These are phyloP conservation scores for Apophysomyces elegans DNA, from an alignment of 371 early-diverging fungal species.

Conservation along the genomic window DNA sequence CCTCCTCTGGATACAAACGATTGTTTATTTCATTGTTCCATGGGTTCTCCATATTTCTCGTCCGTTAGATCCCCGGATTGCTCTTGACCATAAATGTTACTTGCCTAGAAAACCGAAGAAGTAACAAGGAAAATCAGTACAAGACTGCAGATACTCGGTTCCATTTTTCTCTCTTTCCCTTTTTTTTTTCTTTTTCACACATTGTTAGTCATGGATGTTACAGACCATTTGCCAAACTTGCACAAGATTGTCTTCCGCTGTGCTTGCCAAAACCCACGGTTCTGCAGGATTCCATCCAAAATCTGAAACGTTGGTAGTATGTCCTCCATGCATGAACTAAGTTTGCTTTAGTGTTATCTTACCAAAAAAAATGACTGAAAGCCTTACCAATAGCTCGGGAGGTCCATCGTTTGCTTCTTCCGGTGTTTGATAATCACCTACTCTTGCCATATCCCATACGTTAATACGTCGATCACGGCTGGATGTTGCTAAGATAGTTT, in stretches of 20 bases:
- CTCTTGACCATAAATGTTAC: constrained; percentile 6
- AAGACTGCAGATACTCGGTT: background rate
- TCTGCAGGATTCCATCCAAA: constrained; percentile 96
- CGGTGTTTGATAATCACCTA: constrained; percentile 87
- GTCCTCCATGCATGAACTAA: constrained; percentile 98
- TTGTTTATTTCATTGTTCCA: constrained; percentile 5
- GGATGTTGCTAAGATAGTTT: constrained; percentile 91
- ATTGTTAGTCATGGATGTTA: background rate
- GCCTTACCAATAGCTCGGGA: constrained; percentile 88
- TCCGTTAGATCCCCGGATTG: constrained; percentile 6
- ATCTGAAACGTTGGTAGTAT: constrained; percentile 96
- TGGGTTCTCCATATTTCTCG: background rate
- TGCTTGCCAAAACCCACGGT: constrained; percentile 93
- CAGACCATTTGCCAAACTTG: constrained; percentile 98
- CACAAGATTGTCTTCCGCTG: constrained; percentile 95
- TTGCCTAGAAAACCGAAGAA: background rate
- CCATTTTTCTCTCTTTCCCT: too few species aligned
- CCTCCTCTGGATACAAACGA: constrained; percentile 4
- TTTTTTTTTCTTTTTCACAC: background rate
- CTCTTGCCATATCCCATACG: constrained; percentile 95
- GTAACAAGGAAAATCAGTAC: background rate
- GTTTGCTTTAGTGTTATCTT: background rate
- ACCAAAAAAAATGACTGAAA: background rate
- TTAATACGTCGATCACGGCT: constrained; percentile 89
- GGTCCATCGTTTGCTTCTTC: constrained; percentile 96